A percentile compares a stretch with the other conserved stretches of the same genome.
These are phyloP conservation scores for Colletotrichum aenigma DNA, from an alignment of 2,329 filamentous ascomycete species.

Conservation along the genomic window DNA sequence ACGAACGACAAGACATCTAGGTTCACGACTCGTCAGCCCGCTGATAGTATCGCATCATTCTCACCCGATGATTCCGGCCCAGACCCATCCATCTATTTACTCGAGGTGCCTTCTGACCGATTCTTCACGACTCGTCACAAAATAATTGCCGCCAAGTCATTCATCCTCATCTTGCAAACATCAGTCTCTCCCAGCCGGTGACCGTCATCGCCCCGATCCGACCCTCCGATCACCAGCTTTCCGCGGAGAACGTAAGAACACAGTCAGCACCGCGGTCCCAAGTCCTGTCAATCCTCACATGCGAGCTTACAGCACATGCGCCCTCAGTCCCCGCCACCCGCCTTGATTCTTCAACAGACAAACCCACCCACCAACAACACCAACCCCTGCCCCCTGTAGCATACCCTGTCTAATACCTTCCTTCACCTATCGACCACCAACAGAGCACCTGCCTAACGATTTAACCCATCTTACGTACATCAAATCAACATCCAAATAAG, in stretches of 20 bases:
- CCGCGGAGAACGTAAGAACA: neutral
- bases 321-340: neutral
- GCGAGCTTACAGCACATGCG: neutral
- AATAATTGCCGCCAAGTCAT: neutral
- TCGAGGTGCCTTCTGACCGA: neutral
- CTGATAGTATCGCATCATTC: neutral
- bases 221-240: neutral
- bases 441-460: neutral
- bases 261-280: neutral
- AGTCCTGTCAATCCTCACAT: neutral
- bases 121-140: neutral
- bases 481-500: conserved; percentile 1
- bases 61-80: neutral
- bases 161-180: neutral
- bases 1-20: neutral
- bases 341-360: neutral
- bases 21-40: neutral
- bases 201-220: neutral
- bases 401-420: neutral
- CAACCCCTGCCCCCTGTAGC: neutral
- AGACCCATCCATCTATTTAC: neutral
- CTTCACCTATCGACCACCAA: neutral
- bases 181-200: neutral
- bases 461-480: neutral
- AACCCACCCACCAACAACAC: neutral